Evolutionary conservation across 441 rosid genomes (phyloP).

Genomic region (Metrosideros polymorpha): DNA sequence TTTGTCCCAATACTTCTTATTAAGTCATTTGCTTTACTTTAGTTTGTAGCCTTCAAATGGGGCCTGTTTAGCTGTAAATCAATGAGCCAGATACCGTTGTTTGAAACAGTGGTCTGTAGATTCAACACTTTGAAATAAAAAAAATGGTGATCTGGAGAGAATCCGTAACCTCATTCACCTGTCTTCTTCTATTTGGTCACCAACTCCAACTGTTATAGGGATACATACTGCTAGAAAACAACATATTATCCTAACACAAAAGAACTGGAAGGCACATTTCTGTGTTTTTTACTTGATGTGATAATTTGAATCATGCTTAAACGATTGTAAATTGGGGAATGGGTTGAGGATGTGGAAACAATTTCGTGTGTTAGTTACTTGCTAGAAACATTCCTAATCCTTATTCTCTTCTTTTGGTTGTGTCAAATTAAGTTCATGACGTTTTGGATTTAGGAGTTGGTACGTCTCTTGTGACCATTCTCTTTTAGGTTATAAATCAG

Average conservation of each 20-base stretch:
- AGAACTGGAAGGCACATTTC: background rate
- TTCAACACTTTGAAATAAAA: background rate
- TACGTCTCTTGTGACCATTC: background rate
- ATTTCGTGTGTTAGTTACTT: background rate
- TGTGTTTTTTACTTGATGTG: background rate
- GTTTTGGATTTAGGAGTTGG: background rate
- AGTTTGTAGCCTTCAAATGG: background rate
- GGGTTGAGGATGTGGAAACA: background rate
- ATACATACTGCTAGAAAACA: background rate
- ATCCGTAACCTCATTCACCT: background rate
- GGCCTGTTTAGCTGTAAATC: background rate
- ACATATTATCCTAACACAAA: background rate
- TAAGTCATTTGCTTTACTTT: background rate
- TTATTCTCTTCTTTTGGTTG: background rate
- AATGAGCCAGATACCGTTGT: background rate
- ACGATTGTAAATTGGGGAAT: background rate
- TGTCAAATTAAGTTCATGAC: background rate
- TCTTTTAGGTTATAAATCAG: conserved; percentile 81
- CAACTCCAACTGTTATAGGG: background rate
- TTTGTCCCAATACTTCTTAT: background rate
- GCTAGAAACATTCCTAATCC: background rate
- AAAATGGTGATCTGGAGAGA: background rate
- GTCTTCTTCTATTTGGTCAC: background rate
- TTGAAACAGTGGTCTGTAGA: background rate
- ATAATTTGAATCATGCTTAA: background rate